Conservation (phyloP, 192 early-diverging fungal species). For the Phycomyces blakesleeanus region DNA sequence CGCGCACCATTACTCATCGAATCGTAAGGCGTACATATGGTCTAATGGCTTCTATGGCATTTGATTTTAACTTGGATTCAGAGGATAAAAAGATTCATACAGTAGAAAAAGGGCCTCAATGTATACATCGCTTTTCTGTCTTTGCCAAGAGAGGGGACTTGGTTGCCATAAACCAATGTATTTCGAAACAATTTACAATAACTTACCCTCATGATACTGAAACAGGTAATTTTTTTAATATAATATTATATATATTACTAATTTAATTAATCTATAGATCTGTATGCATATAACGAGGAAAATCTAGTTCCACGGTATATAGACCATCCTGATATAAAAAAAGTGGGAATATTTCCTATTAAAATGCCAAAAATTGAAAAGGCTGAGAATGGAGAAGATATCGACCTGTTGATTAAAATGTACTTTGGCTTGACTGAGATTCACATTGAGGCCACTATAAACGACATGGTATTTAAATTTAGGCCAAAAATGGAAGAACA, state of each 20-base stretch:
- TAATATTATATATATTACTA: background rate
- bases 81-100: conserved; percentile 25
- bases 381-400: background rate
- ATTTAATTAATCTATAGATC: background rate
- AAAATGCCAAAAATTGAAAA: background rate
- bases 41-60: conserved; percentile 41
- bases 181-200: conserved; percentile 1
- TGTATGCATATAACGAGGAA: conserved; percentile 1
- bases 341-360: conserved; percentile 1
- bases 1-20: conserved; percentile 35
- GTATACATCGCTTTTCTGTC: conserved; percentile 34
- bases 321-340: background rate
- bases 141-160: conserved; percentile 26
- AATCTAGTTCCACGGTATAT: background rate
- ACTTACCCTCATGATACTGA: background rate
- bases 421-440: conserved; percentile 7
- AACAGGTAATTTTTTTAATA: conserved; percentile 7
- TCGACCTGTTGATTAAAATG: background rate
- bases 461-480: conserved; percentile 40
- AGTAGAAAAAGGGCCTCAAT: too few species aligned
- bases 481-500: conserved; percentile 21
- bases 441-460: conserved; percentile 23
- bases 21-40: conserved; percentile 44
- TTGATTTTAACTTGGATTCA: conserved; percentile 37
- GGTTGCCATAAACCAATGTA: conserved; percentile 43